phyloP scores from a whole-genome alignment of 2,329 filamentous ascomycete species.

The Colletotrichum aenigma region DNA sequence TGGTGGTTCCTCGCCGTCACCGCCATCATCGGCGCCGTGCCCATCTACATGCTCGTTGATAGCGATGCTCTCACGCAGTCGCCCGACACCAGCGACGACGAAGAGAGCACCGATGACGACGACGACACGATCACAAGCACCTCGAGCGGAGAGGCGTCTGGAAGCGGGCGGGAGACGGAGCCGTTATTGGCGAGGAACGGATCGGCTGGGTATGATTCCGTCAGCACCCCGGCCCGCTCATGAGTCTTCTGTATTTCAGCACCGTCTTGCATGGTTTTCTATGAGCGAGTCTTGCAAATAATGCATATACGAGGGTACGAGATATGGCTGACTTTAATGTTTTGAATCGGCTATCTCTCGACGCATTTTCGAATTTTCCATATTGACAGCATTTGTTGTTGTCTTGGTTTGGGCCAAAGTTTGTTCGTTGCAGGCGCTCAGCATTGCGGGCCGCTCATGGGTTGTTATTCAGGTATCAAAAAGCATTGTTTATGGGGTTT shows the following conservation, averaged over 20 bases:
- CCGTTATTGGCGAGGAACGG: slow-evolving; percentile 4
- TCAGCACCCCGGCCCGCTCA: neutral
- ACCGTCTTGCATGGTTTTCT: neutral
- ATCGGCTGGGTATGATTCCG: neutral
- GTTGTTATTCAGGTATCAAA: neutral
- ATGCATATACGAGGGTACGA: neutral
- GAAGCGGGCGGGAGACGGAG: neutral
- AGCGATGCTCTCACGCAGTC: slow-evolving; percentile 66
- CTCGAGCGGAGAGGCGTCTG: neutral
- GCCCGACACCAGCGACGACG: slow-evolving; percentile 35
- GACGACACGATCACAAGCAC: slow-evolving; percentile 25
- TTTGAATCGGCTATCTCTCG: neutral
- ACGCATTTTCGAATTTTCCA: neutral
- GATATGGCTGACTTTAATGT: neutral
- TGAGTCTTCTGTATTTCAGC: neutral
- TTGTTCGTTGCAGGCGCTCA: neutral
- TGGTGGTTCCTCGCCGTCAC: slow-evolving; percentile 80
- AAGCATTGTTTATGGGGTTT: neutral
- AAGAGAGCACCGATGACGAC: slow-evolving; percentile 28
- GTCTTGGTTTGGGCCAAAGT: neutral
- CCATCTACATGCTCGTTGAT: slow-evolving; percentile 76
- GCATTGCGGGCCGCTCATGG: neutral
- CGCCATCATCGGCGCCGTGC: slow-evolving; percentile 68
- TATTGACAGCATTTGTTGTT: neutral
- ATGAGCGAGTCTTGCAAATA: neutral